Percentiles rank a stretch among this genome's conserved stretches.
phyloP scores from a whole-genome alignment of 2,329 filamentous ascomycete species.

The Fusarium sp. region DNA sequence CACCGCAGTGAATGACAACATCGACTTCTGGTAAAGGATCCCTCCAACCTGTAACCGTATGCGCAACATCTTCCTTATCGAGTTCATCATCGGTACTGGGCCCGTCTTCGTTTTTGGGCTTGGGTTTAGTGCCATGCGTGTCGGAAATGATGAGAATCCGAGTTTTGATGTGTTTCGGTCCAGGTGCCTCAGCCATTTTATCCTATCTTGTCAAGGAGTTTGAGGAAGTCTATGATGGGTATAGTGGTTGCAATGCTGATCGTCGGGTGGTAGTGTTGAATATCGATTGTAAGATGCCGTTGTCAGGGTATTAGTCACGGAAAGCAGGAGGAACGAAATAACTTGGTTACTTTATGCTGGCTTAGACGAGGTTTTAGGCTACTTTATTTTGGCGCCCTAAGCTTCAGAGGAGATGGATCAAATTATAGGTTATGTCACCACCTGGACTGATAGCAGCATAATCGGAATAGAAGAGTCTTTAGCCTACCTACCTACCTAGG shows the following conservation, averaged over 20 bases:
- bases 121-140: slow-evolving; percentile 48
- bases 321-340: background rate
- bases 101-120: slow-evolving; percentile 15
- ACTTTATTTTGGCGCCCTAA: too few species aligned
- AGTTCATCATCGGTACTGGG: slow-evolving; percentile 44
- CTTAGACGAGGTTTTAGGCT: too few species aligned
- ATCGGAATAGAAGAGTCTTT: background rate
- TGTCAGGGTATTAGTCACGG: too few species aligned
- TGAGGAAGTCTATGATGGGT: too few species aligned
- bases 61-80: slow-evolving; percentile 17
- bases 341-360: background rate
- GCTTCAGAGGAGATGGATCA: too few species aligned
- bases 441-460: too few species aligned
- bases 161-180: slow-evolving; percentile 46
- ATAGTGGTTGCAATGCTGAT: too few species aligned
- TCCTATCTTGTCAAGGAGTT: too few species aligned
- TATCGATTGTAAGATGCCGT: too few species aligned
- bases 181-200: slow-evolving; percentile 16
- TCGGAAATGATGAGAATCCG: slow-evolving; percentile 55
- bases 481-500: background rate
- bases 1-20: slow-evolving; percentile 64
- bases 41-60: slow-evolving; percentile 46
- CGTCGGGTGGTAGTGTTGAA: too few species aligned
- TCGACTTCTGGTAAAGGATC: slow-evolving; percentile 54
- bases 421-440: too few species aligned